Base-by-base conservation (phyloP, 2,329 filamentous ascomycete genomes). In the Penicillium sp. region DNA sequence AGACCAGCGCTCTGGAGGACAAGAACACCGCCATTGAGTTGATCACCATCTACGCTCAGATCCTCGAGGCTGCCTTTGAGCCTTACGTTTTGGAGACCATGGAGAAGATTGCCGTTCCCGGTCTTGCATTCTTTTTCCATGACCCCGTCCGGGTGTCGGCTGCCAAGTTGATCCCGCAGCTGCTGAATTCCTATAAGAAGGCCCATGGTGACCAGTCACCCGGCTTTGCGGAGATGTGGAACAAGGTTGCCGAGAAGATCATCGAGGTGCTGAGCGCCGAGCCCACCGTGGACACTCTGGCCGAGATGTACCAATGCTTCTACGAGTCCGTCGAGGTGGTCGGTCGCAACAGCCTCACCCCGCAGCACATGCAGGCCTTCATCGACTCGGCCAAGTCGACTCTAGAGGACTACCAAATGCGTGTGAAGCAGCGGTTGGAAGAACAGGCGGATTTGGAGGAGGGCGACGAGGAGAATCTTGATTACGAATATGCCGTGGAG, bases 21-120 rank as follows among this genome's bases (percentile, higher is more conserved):
- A 98, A 98, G 78, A 91, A 97, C 71, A 96, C 95, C 81, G 93
- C 93, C n/a, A 97, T 98, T 57, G 93, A 98, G 73, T 83, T 98
- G 46, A 87, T 98, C 53, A 91, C 95, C 41, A 92, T 98, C 54
- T 98, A 98, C 66, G 92, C 93, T 1, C 90, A 96, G 68, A 91
- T 95, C 24, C 80, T 98, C n/a, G 89, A 96, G 68, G 89, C 81
- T 20, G 83, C 88, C 27, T 98, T 98, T 67, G 90, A 93, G 46
- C 89, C 88, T 1, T 97, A 95, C 59, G 92, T 95, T 45, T 79
- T 85, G 39, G 86, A 95, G 52, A 95, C 95, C 50, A 93, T 97
- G 87, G 89, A 95, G 70, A 93, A 93, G 73, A 95, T 98, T 66
- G 92, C 91, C 1, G 78, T 98, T 20, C 92, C 93, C 6, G 90